These are phyloP conservation scores for Pseudogymnoascus sp. DNA, from an alignment of 2,329 filamentous ascomycete species.

Conservation along the genomic window DNA sequence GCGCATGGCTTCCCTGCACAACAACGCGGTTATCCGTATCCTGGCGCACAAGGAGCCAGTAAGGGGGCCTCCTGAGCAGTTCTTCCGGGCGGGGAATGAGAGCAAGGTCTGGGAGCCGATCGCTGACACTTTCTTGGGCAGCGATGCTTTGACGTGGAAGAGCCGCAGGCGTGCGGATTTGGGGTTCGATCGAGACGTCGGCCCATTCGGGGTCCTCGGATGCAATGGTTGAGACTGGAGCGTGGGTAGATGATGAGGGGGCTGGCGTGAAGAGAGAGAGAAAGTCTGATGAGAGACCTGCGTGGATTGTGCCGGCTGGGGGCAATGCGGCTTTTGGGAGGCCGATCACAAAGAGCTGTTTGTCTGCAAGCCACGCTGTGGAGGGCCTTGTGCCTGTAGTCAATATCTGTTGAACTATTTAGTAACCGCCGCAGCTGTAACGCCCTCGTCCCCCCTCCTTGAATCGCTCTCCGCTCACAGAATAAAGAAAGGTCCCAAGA, in stretches of 20 bases:
- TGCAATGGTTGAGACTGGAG: conserved; percentile 9
- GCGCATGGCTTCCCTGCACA: conserved; percentile 41
- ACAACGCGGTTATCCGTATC: conserved; percentile 29
- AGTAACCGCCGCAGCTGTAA: not conserved
- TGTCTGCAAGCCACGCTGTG: conserved; percentile 33
- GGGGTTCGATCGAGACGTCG: conserved; percentile 32
- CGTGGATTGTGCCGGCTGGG: conserved; percentile 16
- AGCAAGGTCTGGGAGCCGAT: conserved; percentile 34
- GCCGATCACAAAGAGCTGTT: conserved; percentile 32
- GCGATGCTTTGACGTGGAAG: conserved; percentile 27
- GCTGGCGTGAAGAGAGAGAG: conserved; percentile 28
- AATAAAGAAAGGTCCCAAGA: not conserved
- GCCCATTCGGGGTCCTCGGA: conserved; percentile 37
- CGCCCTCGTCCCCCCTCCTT: not conserved
- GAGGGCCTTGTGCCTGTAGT: conserved; percentile 24
- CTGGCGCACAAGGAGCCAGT: conserved; percentile 37
- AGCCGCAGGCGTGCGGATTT: conserved; percentile 21
- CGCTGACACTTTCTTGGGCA: conserved; percentile 25
- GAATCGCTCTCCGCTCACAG: not conserved
- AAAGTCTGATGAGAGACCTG: conserved; percentile 27
- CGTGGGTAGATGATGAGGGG: not conserved
- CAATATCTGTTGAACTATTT: conserved; percentile 15
- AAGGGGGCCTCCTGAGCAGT: conserved; percentile 40
- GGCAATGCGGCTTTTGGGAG: conserved; percentile 30
- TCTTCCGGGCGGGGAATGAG: conserved; percentile 40